These are phyloP conservation scores for Puccinia hordei DNA, from an alignment of 1,284 basidiomycete genomes.

Conservation along the genomic window DNA sequence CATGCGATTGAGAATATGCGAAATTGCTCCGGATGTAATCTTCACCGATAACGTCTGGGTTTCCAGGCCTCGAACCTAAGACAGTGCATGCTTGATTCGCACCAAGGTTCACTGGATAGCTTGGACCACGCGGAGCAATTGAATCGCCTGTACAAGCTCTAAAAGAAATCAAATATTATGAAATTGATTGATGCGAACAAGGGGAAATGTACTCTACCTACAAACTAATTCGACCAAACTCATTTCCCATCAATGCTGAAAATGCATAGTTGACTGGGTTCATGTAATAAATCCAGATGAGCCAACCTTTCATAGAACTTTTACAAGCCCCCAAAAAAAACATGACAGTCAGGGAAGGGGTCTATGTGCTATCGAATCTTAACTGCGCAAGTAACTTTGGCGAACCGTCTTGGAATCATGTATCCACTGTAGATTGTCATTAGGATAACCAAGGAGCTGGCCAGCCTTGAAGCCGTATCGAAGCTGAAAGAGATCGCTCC, in stretches of 20 bases:
- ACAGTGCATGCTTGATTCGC: slow-evolving; percentile 61
- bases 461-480: slow-evolving; percentile 63
- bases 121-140: slow-evolving; percentile 60
- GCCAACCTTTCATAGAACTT: slow-evolving; percentile 29
- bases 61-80: slow-evolving; percentile 57
- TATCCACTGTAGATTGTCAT: slow-evolving; percentile 61
- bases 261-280: slow-evolving; percentile 71
- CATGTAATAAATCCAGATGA: slow-evolving; percentile 65
- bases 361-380: neutral
- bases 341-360: neutral
- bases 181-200: slow-evolving; percentile 10
- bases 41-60: slow-evolving; percentile 57
- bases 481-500: slow-evolving; percentile 58
- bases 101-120: slow-evolving; percentile 59
- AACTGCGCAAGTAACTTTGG: neutral
- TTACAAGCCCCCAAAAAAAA: neutral
- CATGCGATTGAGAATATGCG: slow-evolving; percentile 14
- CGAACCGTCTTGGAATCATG: slow-evolving; percentile 59
- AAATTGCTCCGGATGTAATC: slow-evolving; percentile 56
- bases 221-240: slow-evolving; percentile 69
- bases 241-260: slow-evolving; percentile 78
- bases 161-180: slow-evolving; percentile 49
- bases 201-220: slow-evolving; percentile 53
- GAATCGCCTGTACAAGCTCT: slow-evolving; percentile 53
- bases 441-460: slow-evolving; percentile 62